Conservation (phyloP, 2,329 filamentous ascomycete species). For the Dactylellina cionopaga region DNA sequence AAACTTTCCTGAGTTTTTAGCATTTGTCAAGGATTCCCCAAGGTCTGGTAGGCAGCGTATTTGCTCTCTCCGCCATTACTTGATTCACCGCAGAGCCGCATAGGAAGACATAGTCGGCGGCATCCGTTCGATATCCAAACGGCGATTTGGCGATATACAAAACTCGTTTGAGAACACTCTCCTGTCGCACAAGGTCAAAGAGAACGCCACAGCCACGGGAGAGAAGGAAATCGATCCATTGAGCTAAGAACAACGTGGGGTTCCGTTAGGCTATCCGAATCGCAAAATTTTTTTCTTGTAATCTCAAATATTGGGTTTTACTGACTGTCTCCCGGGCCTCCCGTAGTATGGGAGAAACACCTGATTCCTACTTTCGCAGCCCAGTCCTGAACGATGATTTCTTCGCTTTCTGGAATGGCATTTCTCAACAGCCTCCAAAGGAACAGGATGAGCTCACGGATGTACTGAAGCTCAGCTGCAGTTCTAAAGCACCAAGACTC, state of each 20-base stretch:
- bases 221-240: conserved; percentile 50
- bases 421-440: conserved; percentile 41
- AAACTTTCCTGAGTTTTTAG: conserved; percentile 18
- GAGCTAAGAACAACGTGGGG: too few species aligned
- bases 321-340: conserved; percentile 41
- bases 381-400: conserved; percentile 39
- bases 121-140: conserved; percentile 47
- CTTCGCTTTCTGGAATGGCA: conserved; percentile 42
- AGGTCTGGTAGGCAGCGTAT: conserved; percentile 42
- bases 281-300: too few species aligned
- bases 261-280: too few species aligned
- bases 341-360: conserved; percentile 30
- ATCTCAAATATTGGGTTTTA: not conserved
- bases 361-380: conserved; percentile 44
- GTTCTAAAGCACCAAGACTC: conserved; percentile 52
- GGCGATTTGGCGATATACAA: conserved; percentile 50
- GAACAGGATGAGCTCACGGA: conserved; percentile 46
- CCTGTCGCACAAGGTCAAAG: conserved; percentile 43
- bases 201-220: conserved; percentile 48
- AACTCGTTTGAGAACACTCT: conserved; percentile 43
- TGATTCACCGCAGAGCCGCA: conserved; percentile 49
- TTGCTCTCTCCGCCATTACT: conserved; percentile 42
- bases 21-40: conserved; percentile 49
- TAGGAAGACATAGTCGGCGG: conserved; percentile 48
- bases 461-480: conserved; percentile 46